These are phyloP conservation scores for Salvia splendens DNA, from an alignment of 257 asterid genomes.

Conservation along the genomic window DNA sequence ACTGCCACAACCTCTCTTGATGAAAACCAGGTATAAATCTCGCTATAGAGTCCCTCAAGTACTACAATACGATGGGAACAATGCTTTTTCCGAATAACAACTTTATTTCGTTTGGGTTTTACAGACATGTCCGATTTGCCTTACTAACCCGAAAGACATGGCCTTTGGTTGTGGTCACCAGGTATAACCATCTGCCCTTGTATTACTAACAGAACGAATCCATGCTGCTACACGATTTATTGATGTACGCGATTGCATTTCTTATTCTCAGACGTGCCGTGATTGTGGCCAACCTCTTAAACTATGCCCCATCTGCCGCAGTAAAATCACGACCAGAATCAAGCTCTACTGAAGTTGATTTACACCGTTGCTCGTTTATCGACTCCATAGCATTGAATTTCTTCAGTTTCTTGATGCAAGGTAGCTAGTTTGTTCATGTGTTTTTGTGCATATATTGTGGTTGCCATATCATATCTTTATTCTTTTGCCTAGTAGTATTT, in stretches of 20 bases:
- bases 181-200: slow-evolving; percentile 45
- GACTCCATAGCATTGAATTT: slow-evolving; percentile 30
- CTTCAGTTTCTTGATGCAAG: slow-evolving; percentile 29
- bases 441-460: slow-evolving; percentile 25
- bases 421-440: slow-evolving; percentile 6
- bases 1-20: slow-evolving; percentile 51
- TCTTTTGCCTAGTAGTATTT: slow-evolving; percentile 13
- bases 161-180: slow-evolving; percentile 99
- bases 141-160: slow-evolving; percentile 82
- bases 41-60: neutral
- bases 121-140: slow-evolving; percentile 94
- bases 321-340: slow-evolving; percentile 66
- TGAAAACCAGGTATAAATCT: slow-evolving; percentile 62
- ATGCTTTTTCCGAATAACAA: neutral
- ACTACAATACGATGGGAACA: neutral
- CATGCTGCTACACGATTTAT: neutral
- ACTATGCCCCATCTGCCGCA: slow-evolving; percentile 80
- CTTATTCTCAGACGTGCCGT: slow-evolving; percentile 64
- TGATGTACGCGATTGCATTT: neutral
- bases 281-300: slow-evolving; percentile 71
- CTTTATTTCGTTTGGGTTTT: neutral
- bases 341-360: slow-evolving; percentile 60
- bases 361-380: slow-evolving; percentile 1
- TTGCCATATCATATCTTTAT: slow-evolving; percentile 33
- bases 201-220: neutral